phyloP scores from a whole-genome alignment of 305 asterid genomes.

The Andrographis paniculata region DNA sequence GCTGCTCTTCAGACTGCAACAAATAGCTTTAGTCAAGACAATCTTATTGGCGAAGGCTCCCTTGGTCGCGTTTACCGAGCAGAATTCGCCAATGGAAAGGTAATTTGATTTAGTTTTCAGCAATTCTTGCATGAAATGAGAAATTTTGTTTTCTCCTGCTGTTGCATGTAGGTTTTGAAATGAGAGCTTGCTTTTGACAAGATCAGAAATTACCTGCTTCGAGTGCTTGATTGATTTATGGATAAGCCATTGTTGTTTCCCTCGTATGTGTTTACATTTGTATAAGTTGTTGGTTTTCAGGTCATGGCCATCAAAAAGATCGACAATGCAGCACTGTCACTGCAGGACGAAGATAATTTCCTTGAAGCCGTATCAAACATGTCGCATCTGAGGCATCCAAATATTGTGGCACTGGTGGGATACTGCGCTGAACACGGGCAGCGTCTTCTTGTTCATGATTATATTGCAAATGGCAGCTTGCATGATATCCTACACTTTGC shows the following conservation, averaged over 20 bases:
- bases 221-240: constrained; percentile 4
- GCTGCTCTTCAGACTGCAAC: constrained; percentile 67
- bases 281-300: constrained; percentile 30
- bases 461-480: constrained; percentile 69
- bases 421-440: constrained; percentile 93
- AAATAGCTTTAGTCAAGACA: neutral
- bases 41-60: constrained; percentile 6
- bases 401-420: constrained; percentile 76
- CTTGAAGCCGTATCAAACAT: constrained; percentile 82
- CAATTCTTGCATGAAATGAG: neutral
- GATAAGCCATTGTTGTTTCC: constrained; percentile 6
- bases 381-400: constrained; percentile 88
- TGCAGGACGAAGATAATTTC: constrained; percentile 88
- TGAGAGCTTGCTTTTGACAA: constrained; percentile 4
- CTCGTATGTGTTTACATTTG: constrained; percentile 3
- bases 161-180: constrained; percentile 1
- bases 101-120: constrained; percentile 21
- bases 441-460: constrained; percentile 79
- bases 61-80: constrained; percentile 37
- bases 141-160: neutral
- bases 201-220: neutral
- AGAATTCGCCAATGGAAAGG: constrained; percentile 88
- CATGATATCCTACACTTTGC: constrained; percentile 91
- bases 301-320: constrained; percentile 76
- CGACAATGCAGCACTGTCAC: constrained; percentile 73